Evolutionary conservation across 768 basidiomycete genomes (phyloP).

Genomic region (Lactarius evosmus): DNA sequence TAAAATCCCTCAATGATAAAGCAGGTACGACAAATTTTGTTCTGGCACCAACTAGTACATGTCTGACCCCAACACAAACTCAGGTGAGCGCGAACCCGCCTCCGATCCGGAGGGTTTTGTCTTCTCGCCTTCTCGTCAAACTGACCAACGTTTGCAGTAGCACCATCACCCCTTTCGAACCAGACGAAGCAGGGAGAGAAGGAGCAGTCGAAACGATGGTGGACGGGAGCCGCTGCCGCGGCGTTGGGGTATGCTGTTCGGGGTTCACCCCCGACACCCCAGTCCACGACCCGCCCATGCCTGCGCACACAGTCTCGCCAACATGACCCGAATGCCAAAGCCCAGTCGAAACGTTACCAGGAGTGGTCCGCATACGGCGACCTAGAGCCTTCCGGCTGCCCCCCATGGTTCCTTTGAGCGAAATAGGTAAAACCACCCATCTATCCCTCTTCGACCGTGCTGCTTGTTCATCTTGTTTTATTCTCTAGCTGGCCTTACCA

Average conservation of each 20-base stretch:
- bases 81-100: conserved; percentile 3
- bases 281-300: background rate
- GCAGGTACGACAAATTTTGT: background rate
- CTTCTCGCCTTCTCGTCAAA: background rate
- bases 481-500: background rate
- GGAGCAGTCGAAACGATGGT: background rate
- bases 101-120: too few relatives aligned
- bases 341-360: background rate
- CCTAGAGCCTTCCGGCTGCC: conserved; percentile 16
- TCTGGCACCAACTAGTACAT: background rate
- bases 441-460: background rate
- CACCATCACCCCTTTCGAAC: background rate
- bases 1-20: background rate
- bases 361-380: conserved; percentile 17
- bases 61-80: conserved; percentile 10
- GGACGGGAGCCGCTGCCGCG: background rate
- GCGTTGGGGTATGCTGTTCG: background rate
- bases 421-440: background rate
- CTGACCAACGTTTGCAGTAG: background rate
- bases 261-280: background rate
- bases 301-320: background rate
- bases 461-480: background rate
- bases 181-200: background rate
- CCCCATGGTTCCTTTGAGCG: conserved; percentile 16
- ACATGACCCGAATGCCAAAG: conserved; percentile 4